Conservation (phyloP, 768 basidiomycete species). For the Boletus reticulatus region DNA sequence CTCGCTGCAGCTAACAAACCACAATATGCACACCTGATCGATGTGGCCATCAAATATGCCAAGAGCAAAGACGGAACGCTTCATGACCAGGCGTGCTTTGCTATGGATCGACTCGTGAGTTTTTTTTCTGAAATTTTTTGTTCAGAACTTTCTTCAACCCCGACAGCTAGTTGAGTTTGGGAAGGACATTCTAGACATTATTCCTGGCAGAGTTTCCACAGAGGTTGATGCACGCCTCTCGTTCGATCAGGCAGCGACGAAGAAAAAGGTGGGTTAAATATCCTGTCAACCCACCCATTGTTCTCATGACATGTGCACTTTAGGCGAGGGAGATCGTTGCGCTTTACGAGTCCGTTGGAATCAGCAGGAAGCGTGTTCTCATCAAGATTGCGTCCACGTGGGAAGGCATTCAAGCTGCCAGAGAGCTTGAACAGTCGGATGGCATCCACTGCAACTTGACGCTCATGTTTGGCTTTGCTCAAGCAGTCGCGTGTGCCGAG, state of each 20-base stretch:
- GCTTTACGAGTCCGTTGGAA: too few species aligned
- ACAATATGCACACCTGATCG: constrained; percentile 75
- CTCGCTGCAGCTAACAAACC: constrained; percentile 87
- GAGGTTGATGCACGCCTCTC: constrained; percentile 97
- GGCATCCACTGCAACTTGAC: too few species aligned
- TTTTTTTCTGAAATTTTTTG: neutral
- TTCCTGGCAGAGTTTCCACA: constrained; percentile 96
- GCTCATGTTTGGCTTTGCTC: too few species aligned
- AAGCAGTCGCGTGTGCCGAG: too few species aligned
- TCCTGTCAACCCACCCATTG: too few species aligned
- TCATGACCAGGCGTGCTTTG: constrained; percentile 70
- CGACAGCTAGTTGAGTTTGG: constrained; percentile 93
- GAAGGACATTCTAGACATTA: constrained; percentile 85
- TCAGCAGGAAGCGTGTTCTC: too few species aligned
- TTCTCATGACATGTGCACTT: neutral
- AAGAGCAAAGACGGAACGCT: constrained; percentile 76
- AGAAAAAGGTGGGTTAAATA: constrained; percentile 57
- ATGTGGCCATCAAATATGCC: constrained; percentile 65
- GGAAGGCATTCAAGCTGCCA: too few species aligned
- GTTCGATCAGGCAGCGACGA: constrained; percentile 87
- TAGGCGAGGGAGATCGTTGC: too few species aligned
- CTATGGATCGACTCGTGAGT: constrained; percentile 82
- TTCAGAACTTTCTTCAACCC: neutral
- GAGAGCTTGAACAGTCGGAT: too few species aligned
- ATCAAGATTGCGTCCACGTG: too few species aligned